Conservation (phyloP, 148 eudicot species). For the Amaranthus palmeri region DNA sequence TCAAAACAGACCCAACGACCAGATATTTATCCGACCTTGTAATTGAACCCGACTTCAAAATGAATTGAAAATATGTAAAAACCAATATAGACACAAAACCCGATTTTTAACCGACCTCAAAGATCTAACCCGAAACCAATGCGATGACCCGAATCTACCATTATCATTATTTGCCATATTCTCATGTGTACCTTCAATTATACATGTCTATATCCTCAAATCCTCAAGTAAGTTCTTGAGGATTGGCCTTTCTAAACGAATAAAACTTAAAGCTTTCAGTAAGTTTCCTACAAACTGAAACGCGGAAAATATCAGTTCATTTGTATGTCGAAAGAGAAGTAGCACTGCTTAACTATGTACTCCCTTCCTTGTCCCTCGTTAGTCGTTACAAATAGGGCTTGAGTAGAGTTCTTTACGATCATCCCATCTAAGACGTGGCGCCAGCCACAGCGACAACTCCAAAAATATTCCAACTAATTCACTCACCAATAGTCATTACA, state of each 20-base stretch:
- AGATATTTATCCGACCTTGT: too few species aligned
- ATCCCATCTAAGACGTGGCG: neutral
- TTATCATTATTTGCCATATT: too few species aligned
- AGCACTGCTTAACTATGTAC: neutral
- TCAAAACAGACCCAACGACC: too few species aligned
- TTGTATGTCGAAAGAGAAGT: too few species aligned
- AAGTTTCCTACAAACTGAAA: neutral
- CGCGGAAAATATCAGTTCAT: neutral
- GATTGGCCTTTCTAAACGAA: neutral
- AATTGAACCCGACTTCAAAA: too few species aligned
- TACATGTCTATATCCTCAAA: too few species aligned
- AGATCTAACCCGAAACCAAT: too few species aligned
- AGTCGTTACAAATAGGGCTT: neutral
- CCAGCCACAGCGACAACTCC: neutral
- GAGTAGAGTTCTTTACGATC: slow-evolving; percentile 6
- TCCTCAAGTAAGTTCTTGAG: neutral
- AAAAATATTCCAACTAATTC: neutral
- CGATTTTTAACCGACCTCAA: too few species aligned
- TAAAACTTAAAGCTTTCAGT: neutral
- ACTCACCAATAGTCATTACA: slow-evolving; percentile 74
- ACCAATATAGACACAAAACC: too few species aligned
- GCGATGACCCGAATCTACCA: too few species aligned
- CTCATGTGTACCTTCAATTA: too few species aligned
- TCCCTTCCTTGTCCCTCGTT: neutral
- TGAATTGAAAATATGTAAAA: too few species aligned